phyloP scores from a whole-genome alignment of 2,329 filamentous ascomycete genomes.

The Whalleya microplaca region DNA sequence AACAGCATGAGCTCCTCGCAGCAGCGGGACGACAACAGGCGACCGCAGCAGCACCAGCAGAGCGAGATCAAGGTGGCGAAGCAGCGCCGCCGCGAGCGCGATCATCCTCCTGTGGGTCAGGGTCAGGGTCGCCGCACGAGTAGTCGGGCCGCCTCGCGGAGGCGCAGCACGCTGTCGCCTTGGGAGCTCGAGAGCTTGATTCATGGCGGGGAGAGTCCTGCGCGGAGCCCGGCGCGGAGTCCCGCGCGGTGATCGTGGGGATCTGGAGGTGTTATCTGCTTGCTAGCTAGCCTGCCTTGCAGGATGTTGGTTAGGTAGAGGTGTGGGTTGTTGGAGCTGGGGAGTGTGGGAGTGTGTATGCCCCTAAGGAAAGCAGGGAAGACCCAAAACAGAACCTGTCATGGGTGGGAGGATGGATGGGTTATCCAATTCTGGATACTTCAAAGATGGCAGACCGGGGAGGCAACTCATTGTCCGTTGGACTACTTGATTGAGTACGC shows the following conservation, averaged over 20 bases:
- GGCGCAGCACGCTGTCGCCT: constrained; percentile 75
- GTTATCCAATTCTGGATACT: no score
- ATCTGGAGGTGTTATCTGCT: no score
- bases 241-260: no score
- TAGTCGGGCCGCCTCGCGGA: constrained; percentile 58
- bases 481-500: no score
- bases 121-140: constrained; percentile 56
- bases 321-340: no score
- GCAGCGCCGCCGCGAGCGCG: constrained; percentile 48
- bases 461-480: no score
- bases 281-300: no score
- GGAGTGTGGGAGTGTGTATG: no score
- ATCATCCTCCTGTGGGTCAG: constrained; percentile 54
- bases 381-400: background rate
- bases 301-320: no score
- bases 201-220: constrained; percentile 49
- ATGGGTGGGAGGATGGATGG: no score
- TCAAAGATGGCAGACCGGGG: no score
- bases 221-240: constrained; percentile 14
- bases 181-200: constrained; percentile 74
- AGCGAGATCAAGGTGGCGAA: constrained; percentile 38
- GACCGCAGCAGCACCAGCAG: constrained; percentile 1
- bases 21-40: background rate
- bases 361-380: no score
- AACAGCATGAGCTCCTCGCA: background rate